Evolutionary conservation across 2,329 filamentous ascomycete genomes (phyloP), one percentile per base, ranked within the genome.

Genomic region (Fusarium luffae): DNA sequence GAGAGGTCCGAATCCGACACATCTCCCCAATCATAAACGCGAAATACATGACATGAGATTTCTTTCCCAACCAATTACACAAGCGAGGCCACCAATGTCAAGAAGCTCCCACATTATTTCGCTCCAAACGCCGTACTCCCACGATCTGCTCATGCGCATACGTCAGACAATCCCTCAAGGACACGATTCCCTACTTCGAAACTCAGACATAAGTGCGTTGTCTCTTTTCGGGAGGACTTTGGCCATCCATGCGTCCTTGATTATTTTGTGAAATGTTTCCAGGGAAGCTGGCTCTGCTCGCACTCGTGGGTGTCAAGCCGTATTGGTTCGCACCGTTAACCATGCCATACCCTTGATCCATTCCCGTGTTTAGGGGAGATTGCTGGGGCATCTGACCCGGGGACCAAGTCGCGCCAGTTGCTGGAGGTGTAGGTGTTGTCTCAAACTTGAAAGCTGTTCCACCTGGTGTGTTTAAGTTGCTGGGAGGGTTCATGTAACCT

Each of bases 351-450:
- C 82, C 79, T 46, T 82, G 80, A 30, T 83, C 83, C 51, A 87
- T 78, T 30, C 76, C 77, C 49, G 74, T 71, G 9, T 71, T 73
- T 54, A 80, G 81, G 3, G 85, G 84, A 12, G 85, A 85, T 3
- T 82, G 77, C 59, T 87, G 85, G 18, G 82, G 80, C 74, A 88
- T 80, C 59, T 86, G 85, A 25, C 82, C 81, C 1, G 86, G 85
- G 13, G 85, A 87, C 79, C 79, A 79, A 80, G 83, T 85, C 79
- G 87, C 56, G 77, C 85, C 59, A 12, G 84, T 77, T 19, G 76
- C 80, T 5, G 86, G 84, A 4, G 86, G 86, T 59, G 86, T 85
- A 61, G 86, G 85, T n/a, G 85, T 85, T 4, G 85, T 84, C 52
- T 86, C 84, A 63, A 87, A 87, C 71, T 89, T 89, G 57, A 80